These are phyloP conservation scores for Aspergillus kassunensis DNA, from an alignment of 495 filamentous ascomycete genomes.

Conservation along the genomic window DNA sequence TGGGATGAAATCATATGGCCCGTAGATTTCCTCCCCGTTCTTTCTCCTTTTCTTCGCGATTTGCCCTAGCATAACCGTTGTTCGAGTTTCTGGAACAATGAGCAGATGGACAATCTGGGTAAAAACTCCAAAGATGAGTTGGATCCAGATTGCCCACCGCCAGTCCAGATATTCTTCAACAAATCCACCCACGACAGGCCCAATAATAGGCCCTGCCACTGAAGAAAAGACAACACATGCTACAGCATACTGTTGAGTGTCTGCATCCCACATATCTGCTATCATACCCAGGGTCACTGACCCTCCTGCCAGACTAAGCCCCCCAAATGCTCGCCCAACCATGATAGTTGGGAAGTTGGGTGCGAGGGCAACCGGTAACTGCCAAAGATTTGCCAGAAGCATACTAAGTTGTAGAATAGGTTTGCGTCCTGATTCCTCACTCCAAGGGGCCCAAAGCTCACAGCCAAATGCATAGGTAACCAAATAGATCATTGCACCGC, in stretches of 20 bases:
- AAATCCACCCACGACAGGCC: constrained; percentile 59
- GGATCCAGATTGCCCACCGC: constrained; percentile 56
- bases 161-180: constrained; percentile 47
- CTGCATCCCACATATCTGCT: constrained; percentile 58
- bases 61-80: constrained; percentile 57
- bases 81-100: constrained; percentile 55
- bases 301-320: constrained; percentile 57
- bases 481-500: constrained; percentile 57
- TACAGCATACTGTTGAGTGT: constrained; percentile 58
- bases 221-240: constrained; percentile 61
- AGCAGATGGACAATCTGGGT: constrained; percentile 51
- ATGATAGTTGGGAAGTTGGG: constrained; percentile 53
- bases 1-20: constrained; percentile 59
- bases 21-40: constrained; percentile 53
- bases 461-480: constrained; percentile 61
- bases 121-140: constrained; percentile 55
- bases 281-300: constrained; percentile 62
- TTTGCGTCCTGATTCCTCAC: constrained; percentile 57
- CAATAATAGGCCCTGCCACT: constrained; percentile 58
- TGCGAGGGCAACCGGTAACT: constrained; percentile 51
- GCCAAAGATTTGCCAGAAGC: constrained; percentile 57
- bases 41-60: constrained; percentile 54
- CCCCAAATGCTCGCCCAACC: constrained; percentile 54
- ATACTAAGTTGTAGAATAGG: constrained; percentile 52
- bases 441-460: constrained; percentile 66